A percentile compares a stretch with the other conserved stretches of the same genome.
Evolutionary conservation across 352 stramenopile genomes (phyloP).

Genomic region (Phytophthora sp.): DNA sequence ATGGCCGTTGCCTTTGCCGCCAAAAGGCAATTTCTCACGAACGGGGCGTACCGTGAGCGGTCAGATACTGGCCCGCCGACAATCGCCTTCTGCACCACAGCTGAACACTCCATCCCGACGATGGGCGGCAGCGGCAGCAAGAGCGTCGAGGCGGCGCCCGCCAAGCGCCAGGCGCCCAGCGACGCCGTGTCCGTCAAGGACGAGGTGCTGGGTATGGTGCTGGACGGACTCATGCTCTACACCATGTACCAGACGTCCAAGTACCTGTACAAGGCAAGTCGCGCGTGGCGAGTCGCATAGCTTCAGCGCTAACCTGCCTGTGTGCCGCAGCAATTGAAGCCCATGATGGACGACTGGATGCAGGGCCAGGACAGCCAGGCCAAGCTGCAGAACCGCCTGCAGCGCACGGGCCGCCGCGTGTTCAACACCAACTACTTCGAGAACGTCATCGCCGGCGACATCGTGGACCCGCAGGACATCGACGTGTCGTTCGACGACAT

Average conservation of each 20-base stretch:
- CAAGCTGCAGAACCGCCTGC: conserved; percentile 78
- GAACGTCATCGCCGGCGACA: conserved; percentile 93
- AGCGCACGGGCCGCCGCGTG: conserved; percentile 61
- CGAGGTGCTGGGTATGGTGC: conserved; percentile 71
- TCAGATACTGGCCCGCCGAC: background rate
- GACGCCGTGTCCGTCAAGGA: conserved; percentile 49
- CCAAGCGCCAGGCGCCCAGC: conserved; percentile 10
- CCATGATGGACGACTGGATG: conserved; percentile 84
- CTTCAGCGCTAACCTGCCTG: too few relatives aligned
- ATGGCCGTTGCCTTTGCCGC: conserved; percentile 32
- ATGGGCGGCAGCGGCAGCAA: conserved; percentile 77
- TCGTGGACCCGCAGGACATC: conserved; percentile 94
- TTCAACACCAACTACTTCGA: conserved; percentile 90
- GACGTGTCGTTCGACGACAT: conserved; percentile 95
- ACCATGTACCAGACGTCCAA: conserved; percentile 84
- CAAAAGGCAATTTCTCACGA: too few relatives aligned
- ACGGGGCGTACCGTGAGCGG: too few relatives aligned
- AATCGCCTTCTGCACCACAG: conserved; percentile 14
- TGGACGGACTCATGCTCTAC: conserved; percentile 85
- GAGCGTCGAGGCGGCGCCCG: conserved; percentile 33
- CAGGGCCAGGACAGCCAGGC: conserved; percentile 64
- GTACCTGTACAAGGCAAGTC: conserved; percentile 80
- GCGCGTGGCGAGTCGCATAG: too few relatives aligned
- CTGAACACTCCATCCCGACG: conserved; percentile 16
- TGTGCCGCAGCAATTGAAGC: conserved; percentile 62